A percentile compares a stretch with the other conserved stretches of the same genome.
Conservation (phyloP, 2,329 filamentous ascomycete genomes). For the Akanthomyces uredinophilus region DNA sequence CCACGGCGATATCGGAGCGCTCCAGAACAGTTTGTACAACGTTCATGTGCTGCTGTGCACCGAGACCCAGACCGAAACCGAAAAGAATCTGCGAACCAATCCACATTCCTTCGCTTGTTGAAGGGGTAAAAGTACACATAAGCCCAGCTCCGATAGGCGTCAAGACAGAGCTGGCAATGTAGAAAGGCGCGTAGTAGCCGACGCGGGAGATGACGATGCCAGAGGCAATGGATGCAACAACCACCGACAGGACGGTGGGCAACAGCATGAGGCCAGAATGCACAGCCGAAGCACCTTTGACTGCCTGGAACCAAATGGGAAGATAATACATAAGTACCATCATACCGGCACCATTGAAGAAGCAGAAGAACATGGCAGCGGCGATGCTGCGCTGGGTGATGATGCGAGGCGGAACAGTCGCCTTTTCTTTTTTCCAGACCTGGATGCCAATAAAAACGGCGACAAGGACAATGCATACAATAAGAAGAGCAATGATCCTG, state of each 20-base stretch:
- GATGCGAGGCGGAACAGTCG: slow-evolving; percentile 33
- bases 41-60: slow-evolving; percentile 35
- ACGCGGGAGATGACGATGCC: slow-evolving; percentile 25
- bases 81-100: slow-evolving; percentile 37
- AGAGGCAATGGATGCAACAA: slow-evolving; percentile 23
- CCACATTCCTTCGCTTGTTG: slow-evolving; percentile 28
- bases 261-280: slow-evolving; percentile 30
- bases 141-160: slow-evolving; percentile 31
- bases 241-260: slow-evolving; percentile 27
- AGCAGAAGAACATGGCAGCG: slow-evolving; percentile 18
- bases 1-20: slow-evolving; percentile 35
- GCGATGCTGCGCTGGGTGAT: slow-evolving; percentile 29
- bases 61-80: slow-evolving; percentile 35
- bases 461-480: slow-evolving; percentile 25
- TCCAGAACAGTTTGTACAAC: slow-evolving; percentile 36
- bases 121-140: slow-evolving; percentile 30
- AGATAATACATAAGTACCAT: slow-evolving; percentile 29
- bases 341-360: slow-evolving; percentile 17
- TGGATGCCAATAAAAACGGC: slow-evolving; percentile 29
- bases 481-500: slow-evolving; percentile 29
- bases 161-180: slow-evolving; percentile 27
- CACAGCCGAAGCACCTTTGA: slow-evolving; percentile 27
- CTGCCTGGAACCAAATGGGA: slow-evolving; percentile 31
- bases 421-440: slow-evolving; percentile 26
- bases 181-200: slow-evolving; percentile 32